Percentiles rank a stretch among this genome's conserved stretches.
Conservation (phyloP, 108 stramenopile species). For the Skeletonema marinoi region DNA sequence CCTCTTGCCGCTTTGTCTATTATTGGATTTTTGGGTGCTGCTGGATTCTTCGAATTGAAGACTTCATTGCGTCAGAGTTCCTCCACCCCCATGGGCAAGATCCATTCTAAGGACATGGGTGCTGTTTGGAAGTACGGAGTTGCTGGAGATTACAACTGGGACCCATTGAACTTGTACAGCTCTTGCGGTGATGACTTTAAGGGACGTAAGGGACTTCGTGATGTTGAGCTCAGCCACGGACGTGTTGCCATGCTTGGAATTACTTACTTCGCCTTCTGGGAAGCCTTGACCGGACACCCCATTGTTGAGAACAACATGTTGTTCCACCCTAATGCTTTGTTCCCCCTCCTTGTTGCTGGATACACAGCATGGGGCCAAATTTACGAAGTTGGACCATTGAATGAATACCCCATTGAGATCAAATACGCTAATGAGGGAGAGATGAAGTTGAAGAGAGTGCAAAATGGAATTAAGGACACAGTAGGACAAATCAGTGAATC, state of each 20-base stretch:
- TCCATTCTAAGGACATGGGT: conserved; percentile 69
- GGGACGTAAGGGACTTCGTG: conserved; percentile 79
- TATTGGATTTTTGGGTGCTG: conserved; percentile 55
- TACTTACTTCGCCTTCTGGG: conserved; percentile 73
- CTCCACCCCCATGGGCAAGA: conserved; percentile 57
- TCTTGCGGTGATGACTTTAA: conserved; percentile 65
- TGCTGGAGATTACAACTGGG: conserved; percentile 86
- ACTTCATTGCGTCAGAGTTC: conserved; percentile 61
- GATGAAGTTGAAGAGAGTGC: conserved; percentile 48
- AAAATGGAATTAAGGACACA: conserved; percentile 15
- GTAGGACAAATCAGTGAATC: conserved; percentile 11
- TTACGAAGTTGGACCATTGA: conserved; percentile 56
- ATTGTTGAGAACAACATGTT: conserved; percentile 84
- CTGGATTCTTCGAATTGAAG: conserved; percentile 73
- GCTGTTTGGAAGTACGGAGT: conserved; percentile 79
- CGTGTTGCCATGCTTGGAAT: conserved; percentile 83
- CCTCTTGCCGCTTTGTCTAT: conserved; percentile 64
- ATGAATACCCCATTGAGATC: conserved; percentile 57
- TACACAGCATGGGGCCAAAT: conserved; percentile 63
- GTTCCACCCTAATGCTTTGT: conserved; percentile 74
- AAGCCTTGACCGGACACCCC: conserved; percentile 70
- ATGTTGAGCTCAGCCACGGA: conserved; percentile 80
- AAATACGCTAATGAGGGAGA: conserved; percentile 63
- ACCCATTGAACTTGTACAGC: conserved; percentile 70
- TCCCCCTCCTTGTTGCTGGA: conserved; percentile 62